phyloP scores from a whole-genome alignment of 768 basidiomycete species.

The Suillus ampliporus region DNA sequence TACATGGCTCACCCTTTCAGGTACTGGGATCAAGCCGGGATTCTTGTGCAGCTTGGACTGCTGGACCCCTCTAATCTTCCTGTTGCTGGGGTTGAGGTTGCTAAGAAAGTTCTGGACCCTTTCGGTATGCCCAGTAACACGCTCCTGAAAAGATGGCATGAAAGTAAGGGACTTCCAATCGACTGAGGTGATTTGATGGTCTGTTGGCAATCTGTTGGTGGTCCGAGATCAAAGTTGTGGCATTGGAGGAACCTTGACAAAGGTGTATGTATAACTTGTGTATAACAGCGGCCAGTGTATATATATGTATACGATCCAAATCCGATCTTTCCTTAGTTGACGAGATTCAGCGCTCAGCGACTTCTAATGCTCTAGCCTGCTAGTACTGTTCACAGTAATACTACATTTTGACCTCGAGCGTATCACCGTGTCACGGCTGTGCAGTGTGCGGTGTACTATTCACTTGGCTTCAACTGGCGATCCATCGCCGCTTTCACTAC shows the following conservation, averaged over 20 bases:
- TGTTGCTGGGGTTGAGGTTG: constrained; percentile 45
- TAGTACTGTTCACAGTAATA: background rate
- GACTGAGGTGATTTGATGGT: constrained; percentile 27
- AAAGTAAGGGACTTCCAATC: constrained; percentile 42
- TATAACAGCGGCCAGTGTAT: background rate
- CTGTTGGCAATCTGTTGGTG: constrained; percentile 11
- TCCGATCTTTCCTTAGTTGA: background rate
- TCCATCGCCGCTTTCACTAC: background rate
- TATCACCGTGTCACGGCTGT: background rate
- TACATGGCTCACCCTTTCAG: constrained; percentile 24
- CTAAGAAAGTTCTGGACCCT: constrained; percentile 48
- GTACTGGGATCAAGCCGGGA: constrained; percentile 57
- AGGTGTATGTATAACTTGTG: too few species aligned
- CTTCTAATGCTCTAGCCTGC: too few species aligned
- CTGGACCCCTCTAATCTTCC: constrained; percentile 38
- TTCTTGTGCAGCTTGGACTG: constrained; percentile 49
- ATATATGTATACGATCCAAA: background rate
- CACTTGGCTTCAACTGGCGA: background rate
- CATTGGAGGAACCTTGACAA: background rate
- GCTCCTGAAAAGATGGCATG: constrained; percentile 42
- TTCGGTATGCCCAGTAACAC: constrained; percentile 47
- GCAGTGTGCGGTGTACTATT: background rate
- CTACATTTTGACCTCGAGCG: background rate
- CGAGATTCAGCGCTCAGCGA: background rate
- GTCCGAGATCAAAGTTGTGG: constrained; percentile 7